These are phyloP conservation scores for Colletotrichum cereale DNA, from an alignment of 2,329 filamentous ascomycete genomes.

Conservation along the genomic window DNA sequence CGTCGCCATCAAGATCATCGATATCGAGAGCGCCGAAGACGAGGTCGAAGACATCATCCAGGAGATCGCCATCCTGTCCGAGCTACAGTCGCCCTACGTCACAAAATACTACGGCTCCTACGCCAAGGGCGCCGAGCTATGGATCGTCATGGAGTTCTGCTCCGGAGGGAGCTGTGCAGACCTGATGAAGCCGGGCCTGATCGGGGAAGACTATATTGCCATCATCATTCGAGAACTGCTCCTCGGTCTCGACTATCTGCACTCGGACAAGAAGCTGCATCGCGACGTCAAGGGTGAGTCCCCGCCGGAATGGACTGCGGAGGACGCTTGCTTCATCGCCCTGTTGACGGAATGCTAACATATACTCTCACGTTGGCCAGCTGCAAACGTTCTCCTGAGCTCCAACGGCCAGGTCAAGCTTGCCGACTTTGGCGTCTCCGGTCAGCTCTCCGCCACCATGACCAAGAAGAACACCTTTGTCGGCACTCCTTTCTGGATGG, in stretches of 20 bases:
- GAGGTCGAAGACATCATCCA: conserved; percentile 99
- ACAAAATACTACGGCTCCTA: conserved; percentile 99
- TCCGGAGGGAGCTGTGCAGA: conserved; percentile 96
- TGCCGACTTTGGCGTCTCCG: conserved; percentile 96
- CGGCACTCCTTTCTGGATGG: conserved; percentile 99
- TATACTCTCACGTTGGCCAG: conserved; percentile 61
- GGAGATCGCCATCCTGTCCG: conserved; percentile 96
- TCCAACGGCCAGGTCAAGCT: conserved; percentile 96
- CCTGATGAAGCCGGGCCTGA: conserved; percentile 91
- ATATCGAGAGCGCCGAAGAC: conserved; percentile 98
- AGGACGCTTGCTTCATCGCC: neutral
- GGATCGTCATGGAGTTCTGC: conserved; percentile 99
- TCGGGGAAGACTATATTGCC: conserved; percentile 95
- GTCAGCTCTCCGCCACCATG: conserved; percentile 97
- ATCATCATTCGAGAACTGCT: conserved; percentile 94
- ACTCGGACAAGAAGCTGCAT: conserved; percentile 95
- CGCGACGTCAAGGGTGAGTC: conserved; percentile 90
- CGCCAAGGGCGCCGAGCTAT: conserved; percentile 93
- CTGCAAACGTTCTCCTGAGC: conserved; percentile 91
- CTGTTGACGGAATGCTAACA: neutral
- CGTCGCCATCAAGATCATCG: conserved; percentile 98
- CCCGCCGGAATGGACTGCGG: neutral
- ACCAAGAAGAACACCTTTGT: conserved; percentile 99
- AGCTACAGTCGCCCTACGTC: conserved; percentile 94
- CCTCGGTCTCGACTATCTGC: conserved; percentile 90